Base-by-base conservation (phyloP, 306 rosid species). In the Amphicarpaea edgeworthii region DNA sequence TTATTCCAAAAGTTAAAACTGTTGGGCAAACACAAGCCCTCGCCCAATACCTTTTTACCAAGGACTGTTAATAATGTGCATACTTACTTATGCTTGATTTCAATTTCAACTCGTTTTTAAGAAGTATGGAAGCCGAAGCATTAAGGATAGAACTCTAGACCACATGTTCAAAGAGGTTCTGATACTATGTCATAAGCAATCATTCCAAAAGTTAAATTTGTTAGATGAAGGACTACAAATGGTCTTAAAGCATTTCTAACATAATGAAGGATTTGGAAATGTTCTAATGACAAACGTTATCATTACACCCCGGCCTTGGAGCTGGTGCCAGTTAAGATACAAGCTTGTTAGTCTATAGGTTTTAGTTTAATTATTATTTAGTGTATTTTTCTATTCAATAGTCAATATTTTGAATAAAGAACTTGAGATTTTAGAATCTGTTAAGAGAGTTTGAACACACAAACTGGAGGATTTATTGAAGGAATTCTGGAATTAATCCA, bases 261-360 rank as follows among this genome's bases (percentile, higher is more conserved):
- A 54, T 68, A 42, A 11, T 54, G 61, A 20, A 63, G 61, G 47
- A 41, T 32, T 30, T 3, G 20, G 45, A 63, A 12, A 46, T 64
- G 23, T 16, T 63, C 3, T 63, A 16, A 16, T 38, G 15, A 37
- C n/a, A 34, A 24, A 47, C 11, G n/a, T 17, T 42, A 28, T 72
- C 28, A 12, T 76, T 11, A 9, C 40, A 19, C 68, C 42, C 68
- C 42, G 6, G 10, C 14, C 17, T 72, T 37, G 12, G 26, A 66
- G 63, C 41, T 2, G 58, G 47, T 5, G 20, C 69, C 16, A 42
- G 53, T 63, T 28, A 45, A 79, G 75, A 30, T 73, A 79, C 50
- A 65, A 64, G 70, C 55, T 65, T 9, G 47, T 50, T 59, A 16
- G 55, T 34, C 63, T 65, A 10, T 53, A 64, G 34, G 50, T 43